phyloP scores from a whole-genome alignment of 2,329 filamentous ascomycete species.

The Nannizziopsis barbatae region DNA sequence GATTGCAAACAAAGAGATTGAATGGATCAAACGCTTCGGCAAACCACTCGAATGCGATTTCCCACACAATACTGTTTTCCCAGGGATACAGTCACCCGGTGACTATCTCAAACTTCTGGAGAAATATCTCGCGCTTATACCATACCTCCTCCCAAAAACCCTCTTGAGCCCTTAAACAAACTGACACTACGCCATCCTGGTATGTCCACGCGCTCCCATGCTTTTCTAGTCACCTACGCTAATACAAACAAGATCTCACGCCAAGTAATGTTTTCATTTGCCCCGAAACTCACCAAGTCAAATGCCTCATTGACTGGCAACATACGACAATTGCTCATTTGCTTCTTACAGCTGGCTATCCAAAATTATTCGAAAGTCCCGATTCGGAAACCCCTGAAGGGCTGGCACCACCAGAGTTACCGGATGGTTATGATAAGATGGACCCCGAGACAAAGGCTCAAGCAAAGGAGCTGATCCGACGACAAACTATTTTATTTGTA shows the following conservation, averaged over 20 bases:
- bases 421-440: constrained; percentile 10
- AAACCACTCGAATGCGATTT: constrained; percentile 18
- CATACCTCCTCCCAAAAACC: constrained; percentile 11
- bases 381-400: constrained; percentile 7
- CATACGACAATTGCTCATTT: constrained; percentile 11
- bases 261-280: constrained; percentile 14
- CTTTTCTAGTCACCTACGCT: background rate
- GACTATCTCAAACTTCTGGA: background rate
- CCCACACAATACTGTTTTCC: constrained; percentile 18
- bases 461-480: constrained; percentile 15
- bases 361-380: constrained; percentile 12
- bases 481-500: constrained; percentile 11
- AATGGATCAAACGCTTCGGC: constrained; percentile 17
- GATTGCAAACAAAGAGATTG: constrained; percentile 16
- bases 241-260: constrained; percentile 10
- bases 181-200: constrained; percentile 17
- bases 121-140: constrained; percentile 6
- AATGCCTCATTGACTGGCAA: constrained; percentile 16
- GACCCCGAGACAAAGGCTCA: constrained; percentile 9
- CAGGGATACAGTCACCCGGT: too few species aligned
- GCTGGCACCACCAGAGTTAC: constrained; percentile 8
- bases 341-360: constrained; percentile 14
- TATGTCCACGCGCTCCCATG: constrained; percentile 1
- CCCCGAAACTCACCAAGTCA: constrained; percentile 10
- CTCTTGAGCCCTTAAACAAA: constrained; percentile 1